Conservation (phyloP, 139 green algal genomes). For the Coelastrella sp. region DNA sequence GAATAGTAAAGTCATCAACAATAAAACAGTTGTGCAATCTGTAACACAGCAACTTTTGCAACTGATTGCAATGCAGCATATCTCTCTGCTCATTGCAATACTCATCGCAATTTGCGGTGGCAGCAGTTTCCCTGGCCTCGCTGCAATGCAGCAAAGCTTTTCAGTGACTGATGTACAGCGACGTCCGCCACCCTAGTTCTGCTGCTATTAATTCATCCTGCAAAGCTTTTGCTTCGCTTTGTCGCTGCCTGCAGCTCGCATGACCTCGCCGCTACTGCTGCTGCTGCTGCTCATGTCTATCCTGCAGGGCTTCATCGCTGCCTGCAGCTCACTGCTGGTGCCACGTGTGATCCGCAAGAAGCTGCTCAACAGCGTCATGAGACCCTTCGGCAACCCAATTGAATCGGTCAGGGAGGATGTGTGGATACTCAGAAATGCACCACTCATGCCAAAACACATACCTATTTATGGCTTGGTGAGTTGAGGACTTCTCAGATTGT, state of each 20-base stretch:
- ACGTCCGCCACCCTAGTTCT: background rate
- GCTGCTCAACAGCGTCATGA: constrained; percentile 12
- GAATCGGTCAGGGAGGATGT: constrained; percentile 32
- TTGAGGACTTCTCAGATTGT: background rate
- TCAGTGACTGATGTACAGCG: no score
- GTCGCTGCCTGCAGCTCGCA: background rate
- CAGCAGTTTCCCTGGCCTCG: no score
- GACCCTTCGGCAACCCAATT: constrained; percentile 22
- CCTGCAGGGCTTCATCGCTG: background rate
- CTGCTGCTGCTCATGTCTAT: background rate
- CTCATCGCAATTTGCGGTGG: no score
- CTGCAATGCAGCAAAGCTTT: no score
- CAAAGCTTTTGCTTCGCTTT: background rate
- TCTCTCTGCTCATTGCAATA: no score
- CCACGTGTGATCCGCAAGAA: background rate
- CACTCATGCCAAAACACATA: constrained; percentile 37
- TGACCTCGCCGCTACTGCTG: background rate
- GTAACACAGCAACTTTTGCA: no score
- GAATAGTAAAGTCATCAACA: no score
- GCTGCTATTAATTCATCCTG: background rate
- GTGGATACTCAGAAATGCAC: constrained; percentile 35
- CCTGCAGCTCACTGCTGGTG: background rate
- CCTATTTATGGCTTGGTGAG: constrained; percentile 45
- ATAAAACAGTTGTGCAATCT: no score
- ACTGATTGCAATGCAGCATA: no score